Evolutionary conservation across 2,329 filamentous ascomycete genomes (phyloP), one percentile per base, ranked within the genome.

Genomic region (Colletotrichum sublineola): DNA sequence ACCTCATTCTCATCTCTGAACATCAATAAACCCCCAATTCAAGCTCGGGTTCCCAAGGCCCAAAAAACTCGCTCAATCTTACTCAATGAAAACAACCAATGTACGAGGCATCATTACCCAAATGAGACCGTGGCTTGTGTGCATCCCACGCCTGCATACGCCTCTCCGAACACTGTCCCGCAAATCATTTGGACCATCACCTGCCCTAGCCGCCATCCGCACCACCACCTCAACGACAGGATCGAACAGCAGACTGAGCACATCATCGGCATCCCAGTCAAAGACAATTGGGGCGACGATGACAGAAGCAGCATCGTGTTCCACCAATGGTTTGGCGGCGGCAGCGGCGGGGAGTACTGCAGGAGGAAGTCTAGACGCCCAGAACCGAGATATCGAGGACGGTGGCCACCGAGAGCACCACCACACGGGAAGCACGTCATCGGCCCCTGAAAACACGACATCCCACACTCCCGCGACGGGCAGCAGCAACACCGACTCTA

Each of bases 371-470:
- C 29, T 2, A 33, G 58, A 67, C 20, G 8, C 40, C 61, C 24
- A 52, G 53, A 38, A 33, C 44, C 60, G 63, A 57, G 42, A 58
- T 15, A 38, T 42, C 3, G 40, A 56, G 66, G 42, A 63, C 5
- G 46, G 61, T 53, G 20, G 61, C 66, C 70, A 73, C 66, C 40
- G 33, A 33, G 50, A 61, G 48, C 70, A 73, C 70, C 70, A 73
- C 71, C 71, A 57, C 67, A 71, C 67, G 58, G 38, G 62, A 73
- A 73, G 67, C 71, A 73, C 71, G 71, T 73, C 71, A 73, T 56
- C 62, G 62, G 67, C 67, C 71, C 62, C 62, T 71, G 63, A 60
- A 73, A 71, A 58, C 57, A 18, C 71, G 71, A 73, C 71, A 73
- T 71, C 50, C 50, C 63, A 36, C 44, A 29, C 53, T 48, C 67